A percentile compares a stretch with the other conserved stretches of the same genome.
phyloP scores from a whole-genome alignment of 2,329 filamentous ascomycete genomes.

The Colletotrichum musae region DNA sequence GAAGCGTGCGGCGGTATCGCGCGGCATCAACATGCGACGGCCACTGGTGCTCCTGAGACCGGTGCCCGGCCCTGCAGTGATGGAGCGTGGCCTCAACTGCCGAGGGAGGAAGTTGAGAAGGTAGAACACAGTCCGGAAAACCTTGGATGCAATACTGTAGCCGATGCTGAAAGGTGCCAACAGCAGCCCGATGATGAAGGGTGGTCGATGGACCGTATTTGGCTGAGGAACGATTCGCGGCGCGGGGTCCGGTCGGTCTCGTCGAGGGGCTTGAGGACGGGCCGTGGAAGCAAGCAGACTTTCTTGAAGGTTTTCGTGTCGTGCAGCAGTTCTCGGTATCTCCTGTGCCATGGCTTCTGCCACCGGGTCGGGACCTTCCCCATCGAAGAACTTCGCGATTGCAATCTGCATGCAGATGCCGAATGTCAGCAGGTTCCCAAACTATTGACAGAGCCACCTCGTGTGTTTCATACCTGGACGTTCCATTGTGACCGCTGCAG shows the following conservation, averaged over 20 bases:
- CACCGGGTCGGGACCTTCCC: conserved; percentile 86
- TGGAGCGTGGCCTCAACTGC: conserved; percentile 67
- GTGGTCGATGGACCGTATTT: conserved; percentile 77
- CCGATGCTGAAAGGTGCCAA: conserved; percentile 86
- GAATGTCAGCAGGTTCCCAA: neutral
- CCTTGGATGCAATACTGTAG: conserved; percentile 78
- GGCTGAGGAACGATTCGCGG: conserved; percentile 87
- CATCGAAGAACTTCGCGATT: conserved; percentile 97
- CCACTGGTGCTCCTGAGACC: conserved; percentile 75
- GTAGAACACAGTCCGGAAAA: conserved; percentile 82
- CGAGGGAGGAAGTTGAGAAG: conserved; percentile 86
- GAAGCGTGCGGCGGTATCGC: conserved; percentile 90
- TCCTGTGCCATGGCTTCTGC: conserved; percentile 79
- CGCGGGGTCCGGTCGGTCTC: conserved; percentile 72
- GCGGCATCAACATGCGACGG: conserved; percentile 83
- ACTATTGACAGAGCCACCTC: neutral
- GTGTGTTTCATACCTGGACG: conserved; percentile 76
- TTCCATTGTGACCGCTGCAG: conserved; percentile 95
- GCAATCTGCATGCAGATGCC: conserved; percentile 75
- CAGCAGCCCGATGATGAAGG: conserved; percentile 82
- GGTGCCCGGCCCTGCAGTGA: conserved; percentile 67
- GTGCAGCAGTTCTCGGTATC: conserved; percentile 73
- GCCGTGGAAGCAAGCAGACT: conserved; percentile 59
- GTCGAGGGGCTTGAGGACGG: conserved; percentile 42
- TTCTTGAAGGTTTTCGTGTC: conserved; percentile 82